Evolutionary conservation across 306 rosid species (phyloP).

Genomic region (Malus domestica): ASM211411v1 NC_041802.1:29547001-29547500

Average conservation of each 20-base stretch:
- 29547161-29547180: slow-evolving; percentile 82
- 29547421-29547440: slow-evolving; percentile 74
- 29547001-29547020: slow-evolving; percentile 93
- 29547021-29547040: slow-evolving; percentile 80
- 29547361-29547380: slow-evolving; percentile 81
- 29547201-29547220: slow-evolving; percentile 76
- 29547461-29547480: slow-evolving; percentile 6
- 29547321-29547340: slow-evolving; percentile 24
- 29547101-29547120: slow-evolving; percentile 65
- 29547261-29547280: not conserved
- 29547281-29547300: not conserved
- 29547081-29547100: not conserved
- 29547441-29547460: slow-evolving; percentile 9
- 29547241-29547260: not conserved
- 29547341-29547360: slow-evolving; percentile 85
- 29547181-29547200: slow-evolving; percentile 81
- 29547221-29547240: slow-evolving; percentile 48
- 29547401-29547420: slow-evolving; percentile 93
- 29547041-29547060: slow-evolving; percentile 35
- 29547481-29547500: not conserved
- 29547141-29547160: slow-evolving; percentile 97
- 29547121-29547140: slow-evolving; percentile 96
- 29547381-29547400: slow-evolving; percentile 94
- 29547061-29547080: slow-evolving; percentile 11
- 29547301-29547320: not conserved